Percentiles rank a stretch among this genome's conserved stretches.
Evolutionary conservation across 1,284 basidiomycete species (phyloP).

Genomic region (Leccinum griseonigrum): DNA sequence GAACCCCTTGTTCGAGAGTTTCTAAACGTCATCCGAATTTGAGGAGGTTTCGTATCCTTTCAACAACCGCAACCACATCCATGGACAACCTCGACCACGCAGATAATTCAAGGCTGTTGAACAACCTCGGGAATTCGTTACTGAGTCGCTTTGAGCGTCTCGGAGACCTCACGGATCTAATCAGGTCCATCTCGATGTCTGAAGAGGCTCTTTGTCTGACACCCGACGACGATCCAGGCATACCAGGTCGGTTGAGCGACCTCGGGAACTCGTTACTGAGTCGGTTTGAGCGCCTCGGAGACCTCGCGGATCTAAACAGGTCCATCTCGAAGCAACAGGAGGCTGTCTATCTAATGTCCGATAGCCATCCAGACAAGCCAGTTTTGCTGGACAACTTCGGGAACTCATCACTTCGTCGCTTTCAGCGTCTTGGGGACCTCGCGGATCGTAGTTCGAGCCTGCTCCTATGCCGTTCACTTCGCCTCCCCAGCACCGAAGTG

Average conservation of each 20-base stretch:
- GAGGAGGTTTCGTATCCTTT: slow-evolving; percentile 66
- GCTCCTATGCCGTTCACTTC: slow-evolving; percentile 27
- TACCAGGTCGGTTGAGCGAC: background rate
- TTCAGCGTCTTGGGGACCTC: background rate
- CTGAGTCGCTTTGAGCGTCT: background rate
- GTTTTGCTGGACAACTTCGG: background rate
- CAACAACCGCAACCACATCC: slow-evolving; percentile 33
- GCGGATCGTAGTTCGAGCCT: slow-evolving; percentile 41
- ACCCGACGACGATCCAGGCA: background rate
- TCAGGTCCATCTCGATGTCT: background rate
- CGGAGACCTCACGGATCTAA: background rate
- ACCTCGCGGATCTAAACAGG: background rate
- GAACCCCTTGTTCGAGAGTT: slow-evolving; percentile 42
- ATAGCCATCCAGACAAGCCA: background rate
- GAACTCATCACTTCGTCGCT: background rate
- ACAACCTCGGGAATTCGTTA: background rate
- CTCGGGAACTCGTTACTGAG: background rate
- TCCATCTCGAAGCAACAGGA: background rate
- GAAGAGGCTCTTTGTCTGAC: background rate
- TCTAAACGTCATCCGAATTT: slow-evolving; percentile 56
- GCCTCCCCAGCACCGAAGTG: slow-evolving; percentile 21
- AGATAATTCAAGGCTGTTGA: background rate
- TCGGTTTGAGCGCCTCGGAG: background rate
- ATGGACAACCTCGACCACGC: slow-evolving; percentile 32
- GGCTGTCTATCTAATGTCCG: background rate